phyloP scores from a whole-genome alignment of 1,284 basidiomycete species.

The Austropuccinia psidii region DNA sequence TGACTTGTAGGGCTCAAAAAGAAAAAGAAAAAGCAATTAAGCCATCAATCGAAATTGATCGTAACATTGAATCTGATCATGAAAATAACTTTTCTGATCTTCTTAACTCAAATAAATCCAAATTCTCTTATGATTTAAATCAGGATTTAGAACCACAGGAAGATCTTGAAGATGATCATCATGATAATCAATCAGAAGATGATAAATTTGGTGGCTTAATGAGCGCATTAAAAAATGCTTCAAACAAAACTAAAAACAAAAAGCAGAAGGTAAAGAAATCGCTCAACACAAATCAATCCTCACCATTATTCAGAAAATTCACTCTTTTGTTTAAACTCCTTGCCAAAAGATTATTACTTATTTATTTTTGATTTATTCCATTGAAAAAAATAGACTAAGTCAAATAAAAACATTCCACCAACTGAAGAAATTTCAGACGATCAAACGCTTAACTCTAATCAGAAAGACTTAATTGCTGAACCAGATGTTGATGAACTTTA shows the following conservation, averaged over 20 bases:
- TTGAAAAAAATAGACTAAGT: background rate
- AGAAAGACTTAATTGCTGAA: background rate
- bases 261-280: constrained; percentile 16
- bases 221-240: constrained; percentile 17
- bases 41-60: background rate
- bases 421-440: background rate
- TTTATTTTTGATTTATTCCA: background rate
- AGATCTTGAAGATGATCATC: background rate
- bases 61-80: background rate
- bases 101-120: background rate
- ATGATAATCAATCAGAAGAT: background rate
- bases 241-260: background rate
- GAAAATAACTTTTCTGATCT: background rate
- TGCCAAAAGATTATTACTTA: no score
- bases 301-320: no score
- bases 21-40: background rate
- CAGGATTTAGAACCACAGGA: background rate
- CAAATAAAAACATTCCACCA: background rate
- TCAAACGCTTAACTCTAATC: background rate
- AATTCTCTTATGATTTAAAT: background rate
- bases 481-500: constrained; percentile 32
- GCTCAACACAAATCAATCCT: no score
- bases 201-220: constrained; percentile 26
- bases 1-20: background rate
- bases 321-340: no score